Base-by-base conservation (phyloP, 139 green algal species). In the Chlamydomonas schloesseri region DNA sequence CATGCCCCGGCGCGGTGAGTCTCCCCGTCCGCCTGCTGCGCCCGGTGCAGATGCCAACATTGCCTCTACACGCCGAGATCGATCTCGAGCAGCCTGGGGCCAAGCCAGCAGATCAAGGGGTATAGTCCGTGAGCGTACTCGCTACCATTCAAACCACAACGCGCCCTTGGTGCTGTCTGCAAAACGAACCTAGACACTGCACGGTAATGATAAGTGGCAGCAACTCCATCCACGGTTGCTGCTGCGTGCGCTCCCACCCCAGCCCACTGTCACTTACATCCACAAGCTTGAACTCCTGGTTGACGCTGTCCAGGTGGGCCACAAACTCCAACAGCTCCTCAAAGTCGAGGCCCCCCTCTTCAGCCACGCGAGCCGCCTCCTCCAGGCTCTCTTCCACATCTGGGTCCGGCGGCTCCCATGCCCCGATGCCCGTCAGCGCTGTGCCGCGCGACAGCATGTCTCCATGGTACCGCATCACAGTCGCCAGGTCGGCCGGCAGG, bases 231-330 rank as follows among this genome's bases (percentile, higher is more conserved):
- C 50, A 11, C 50, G 11, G 50, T 14, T 11, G 11, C 50, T 11
- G 11, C 11, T 57, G 11, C 14, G 11, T 14, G 11, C 11, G 50
- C 50, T 14, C 50, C 50, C 50, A 57, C 11, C 50, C 50, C 14
- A 21, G 50, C 11, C 50, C 50, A 11, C 50, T 57, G 53, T 58
- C 13, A 58, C 68, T 42, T 26, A 85, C 79, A 67, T 76, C 79
- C 21, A 85, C 79, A 31, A 85, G 67, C 67, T 57, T 76, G 47
- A 85, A 85, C 67, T 85, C 67, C 79, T 85, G 65, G 29, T 58
- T 68, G 3, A 14, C 67, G 5, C 11, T 6, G 47, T 85, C 79
- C 65, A 85, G 79, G 21, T 29, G 47, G 46, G 55, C 42, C 31
- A 50, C 79, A 10, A 85, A 47, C 47, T 57, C 23, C 31, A 85